A percentile compares a stretch with the other conserved stretches of the same genome.
These are phyloP conservation scores for Amylostereum chailletii DNA, from an alignment of 1,284 basidiomycete genomes.

Conservation along the genomic window DNA sequence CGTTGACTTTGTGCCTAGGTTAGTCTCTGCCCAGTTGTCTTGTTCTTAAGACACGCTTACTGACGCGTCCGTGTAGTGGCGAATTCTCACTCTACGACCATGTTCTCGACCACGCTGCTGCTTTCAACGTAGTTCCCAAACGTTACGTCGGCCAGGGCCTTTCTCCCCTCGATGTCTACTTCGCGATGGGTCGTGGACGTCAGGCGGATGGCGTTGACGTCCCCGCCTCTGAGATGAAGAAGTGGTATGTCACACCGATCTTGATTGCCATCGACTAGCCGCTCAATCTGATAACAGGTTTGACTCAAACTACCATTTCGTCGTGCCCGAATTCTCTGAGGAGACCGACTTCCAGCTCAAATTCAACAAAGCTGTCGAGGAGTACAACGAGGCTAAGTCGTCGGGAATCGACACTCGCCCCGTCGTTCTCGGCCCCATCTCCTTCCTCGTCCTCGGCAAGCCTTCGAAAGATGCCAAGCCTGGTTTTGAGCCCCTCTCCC, in stretches of 20 bases:
- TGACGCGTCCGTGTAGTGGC: conserved; percentile 47
- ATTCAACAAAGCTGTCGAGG: conserved; percentile 92
- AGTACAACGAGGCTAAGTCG: conserved; percentile 93
- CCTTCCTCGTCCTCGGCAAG: conserved; percentile 94
- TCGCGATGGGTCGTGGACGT: conserved; percentile 98
- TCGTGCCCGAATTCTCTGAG: conserved; percentile 95
- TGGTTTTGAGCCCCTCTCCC: conserved; percentile 86
- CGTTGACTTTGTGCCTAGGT: conserved; percentile 93
- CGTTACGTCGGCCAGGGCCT: conserved; percentile 88
- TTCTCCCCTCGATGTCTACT: conserved; percentile 91
- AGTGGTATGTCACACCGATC: conserved; percentile 57
- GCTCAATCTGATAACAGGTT: conserved; percentile 54
- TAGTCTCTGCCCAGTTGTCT: conserved; percentile 17
- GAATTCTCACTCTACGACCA: conserved; percentile 99
- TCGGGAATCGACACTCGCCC: conserved; percentile 90
- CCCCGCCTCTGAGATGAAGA: conserved; percentile 98
- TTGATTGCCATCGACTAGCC: conserved; percentile 9
- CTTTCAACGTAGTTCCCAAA: conserved; percentile 96
- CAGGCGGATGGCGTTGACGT: conserved; percentile 94
- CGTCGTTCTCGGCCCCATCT: conserved; percentile 92
- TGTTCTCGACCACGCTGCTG: conserved; percentile 94
- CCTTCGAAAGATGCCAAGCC: conserved; percentile 78
- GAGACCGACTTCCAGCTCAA: conserved; percentile 91
- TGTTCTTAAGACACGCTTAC: too few species aligned
- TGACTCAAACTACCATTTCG: conserved; percentile 99